These are phyloP conservation scores for Aspergillus sergii DNA, from an alignment of 2,329 filamentous ascomycete species.

Conservation along the genomic window DNA sequence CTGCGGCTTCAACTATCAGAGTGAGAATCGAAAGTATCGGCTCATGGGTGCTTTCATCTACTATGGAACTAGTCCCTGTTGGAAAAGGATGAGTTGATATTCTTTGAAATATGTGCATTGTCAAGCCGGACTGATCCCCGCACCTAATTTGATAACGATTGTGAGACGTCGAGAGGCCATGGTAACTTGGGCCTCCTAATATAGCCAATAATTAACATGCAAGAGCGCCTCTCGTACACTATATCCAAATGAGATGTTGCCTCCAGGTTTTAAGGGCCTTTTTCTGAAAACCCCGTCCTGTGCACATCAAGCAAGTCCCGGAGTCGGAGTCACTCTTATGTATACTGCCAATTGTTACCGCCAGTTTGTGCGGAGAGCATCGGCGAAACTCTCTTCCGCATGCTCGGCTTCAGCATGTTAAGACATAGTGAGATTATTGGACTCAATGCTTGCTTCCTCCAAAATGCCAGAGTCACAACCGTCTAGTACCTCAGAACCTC, in stretches of 20 bases:
- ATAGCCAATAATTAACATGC: neutral
- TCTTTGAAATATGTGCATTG: slow-evolving; percentile 4
- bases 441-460: slow-evolving; percentile 1
- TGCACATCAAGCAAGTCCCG: neutral
- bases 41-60: slow-evolving; percentile 93
- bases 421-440: neutral
- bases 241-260: neutral
- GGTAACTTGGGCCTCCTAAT: slow-evolving; percentile 18
- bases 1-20: slow-evolving; percentile 90
- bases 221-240: slow-evolving; percentile 2
- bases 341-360: slow-evolving; percentile 36
- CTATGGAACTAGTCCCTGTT: slow-evolving; percentile 95
- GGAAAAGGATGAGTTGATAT: slow-evolving; percentile 21
- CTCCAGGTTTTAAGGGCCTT: neutral
- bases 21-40: slow-evolving; percentile 88
- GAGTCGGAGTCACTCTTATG: slow-evolving; percentile 1
- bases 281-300: neutral
- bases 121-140: slow-evolving; percentile 25
- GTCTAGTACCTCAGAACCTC: slow-evolving; percentile 21
- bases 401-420: neutral
- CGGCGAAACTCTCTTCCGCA: slow-evolving; percentile 15
- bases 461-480: slow-evolving; percentile 36
- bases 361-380: slow-evolving; percentile 30
- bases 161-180: slow-evolving; percentile 33
- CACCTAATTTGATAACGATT: slow-evolving; percentile 45